These are phyloP conservation scores for Pseudomonodictys pantanalensis DNA, from an alignment of 495 filamentous ascomycete genomes.

Conservation along the genomic window DNA sequence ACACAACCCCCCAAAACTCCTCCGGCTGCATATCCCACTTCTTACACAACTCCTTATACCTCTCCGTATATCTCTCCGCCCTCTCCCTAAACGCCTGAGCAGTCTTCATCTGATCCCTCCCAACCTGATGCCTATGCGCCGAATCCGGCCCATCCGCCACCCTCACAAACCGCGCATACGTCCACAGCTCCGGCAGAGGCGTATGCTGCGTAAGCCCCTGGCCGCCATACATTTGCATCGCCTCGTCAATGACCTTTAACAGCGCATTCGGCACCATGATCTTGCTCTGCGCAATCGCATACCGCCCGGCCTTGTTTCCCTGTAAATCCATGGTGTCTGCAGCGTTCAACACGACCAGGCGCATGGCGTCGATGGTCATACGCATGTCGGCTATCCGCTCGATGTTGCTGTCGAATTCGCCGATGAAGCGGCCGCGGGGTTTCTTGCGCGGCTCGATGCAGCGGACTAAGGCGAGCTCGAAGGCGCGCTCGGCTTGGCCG, in stretches of 20 bases:
- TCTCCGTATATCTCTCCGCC: constrained; percentile 39
- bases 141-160: constrained; percentile 47
- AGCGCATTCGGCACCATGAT: constrained; percentile 43
- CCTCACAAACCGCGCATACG: constrained; percentile 44
- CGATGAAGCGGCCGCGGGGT: constrained; percentile 43
- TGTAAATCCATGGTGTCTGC: constrained; percentile 43
- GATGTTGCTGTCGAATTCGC: constrained; percentile 45
- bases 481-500: constrained; percentile 44
- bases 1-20: constrained; percentile 30
- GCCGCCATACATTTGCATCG: constrained; percentile 47
- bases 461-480: constrained; percentile 42
- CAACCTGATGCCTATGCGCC: constrained; percentile 46
- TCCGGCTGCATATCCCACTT: constrained; percentile 37
- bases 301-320: constrained; percentile 42
- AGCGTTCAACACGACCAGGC: constrained; percentile 44
- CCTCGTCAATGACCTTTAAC: constrained; percentile 43
- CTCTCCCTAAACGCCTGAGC: constrained; percentile 35
- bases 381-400: constrained; percentile 45
- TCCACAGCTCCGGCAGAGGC: constrained; percentile 45
- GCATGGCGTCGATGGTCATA: constrained; percentile 40
- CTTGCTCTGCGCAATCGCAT: constrained; percentile 46
- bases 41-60: constrained; percentile 39
- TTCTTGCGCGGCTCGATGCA: constrained; percentile 41
- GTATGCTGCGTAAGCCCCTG: constrained; percentile 46
- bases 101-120: constrained; percentile 46